A percentile compares a stretch with the other conserved stretches of the same genome.
These are phyloP conservation scores for Wickerhamomyces chaumierensis DNA, from an alignment of 805 yeast genomes.

Conservation along the genomic window DNA sequence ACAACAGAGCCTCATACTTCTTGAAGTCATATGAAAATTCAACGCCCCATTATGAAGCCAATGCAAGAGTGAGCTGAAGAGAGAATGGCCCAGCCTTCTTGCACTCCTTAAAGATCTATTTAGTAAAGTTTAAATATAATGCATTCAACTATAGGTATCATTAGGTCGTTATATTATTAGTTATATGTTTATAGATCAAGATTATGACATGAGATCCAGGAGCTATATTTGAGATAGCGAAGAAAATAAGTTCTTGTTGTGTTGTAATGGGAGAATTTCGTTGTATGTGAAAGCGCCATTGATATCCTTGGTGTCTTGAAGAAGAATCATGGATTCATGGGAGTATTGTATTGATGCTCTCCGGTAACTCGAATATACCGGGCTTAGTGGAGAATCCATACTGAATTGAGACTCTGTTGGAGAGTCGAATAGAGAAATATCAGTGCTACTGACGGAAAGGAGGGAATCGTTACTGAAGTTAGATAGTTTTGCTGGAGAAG, in stretches of 20 bases:
- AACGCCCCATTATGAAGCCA: slow-evolving; percentile 35
- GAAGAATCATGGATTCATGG: background rate
- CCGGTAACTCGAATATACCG: background rate
- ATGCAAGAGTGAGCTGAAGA: background rate
- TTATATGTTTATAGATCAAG: too few species aligned
- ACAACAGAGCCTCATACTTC: slow-evolving; percentile 27
- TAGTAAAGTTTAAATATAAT: too few species aligned
- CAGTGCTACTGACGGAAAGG: background rate
- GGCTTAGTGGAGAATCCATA: background rate
- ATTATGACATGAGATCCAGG: too few species aligned
- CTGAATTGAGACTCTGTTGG: background rate
- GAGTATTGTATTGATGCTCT: background rate
- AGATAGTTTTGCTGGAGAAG: background rate
- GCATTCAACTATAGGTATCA: too few species aligned
- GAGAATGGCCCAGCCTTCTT: too few species aligned
- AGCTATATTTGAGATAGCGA: too few species aligned
- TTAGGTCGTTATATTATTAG: background rate
- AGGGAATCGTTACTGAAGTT: background rate
- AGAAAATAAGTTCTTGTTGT: background rate
- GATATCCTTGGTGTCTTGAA: background rate
- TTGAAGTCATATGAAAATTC: slow-evolving; percentile 36
- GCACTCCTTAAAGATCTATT: too few species aligned
- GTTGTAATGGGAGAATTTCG: background rate
- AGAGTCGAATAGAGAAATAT: background rate
- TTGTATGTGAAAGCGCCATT: background rate